Evolutionary conservation across 169 alveolate species (phyloP), one percentile per base, ranked within the genome.

Genomic region (Plasmodium blacklocki): DNA sequence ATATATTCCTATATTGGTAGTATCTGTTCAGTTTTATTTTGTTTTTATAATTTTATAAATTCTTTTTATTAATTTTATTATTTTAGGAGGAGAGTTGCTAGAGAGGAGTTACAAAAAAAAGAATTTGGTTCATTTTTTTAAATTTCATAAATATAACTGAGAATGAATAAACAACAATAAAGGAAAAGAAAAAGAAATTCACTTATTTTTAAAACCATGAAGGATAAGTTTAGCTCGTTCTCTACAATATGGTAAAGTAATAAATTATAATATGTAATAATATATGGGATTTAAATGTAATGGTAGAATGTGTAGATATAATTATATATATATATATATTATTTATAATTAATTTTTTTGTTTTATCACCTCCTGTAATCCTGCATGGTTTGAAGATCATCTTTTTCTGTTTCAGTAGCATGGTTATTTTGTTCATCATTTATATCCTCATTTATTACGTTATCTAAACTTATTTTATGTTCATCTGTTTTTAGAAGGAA

Each of bases 101-200:
- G 89, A 32, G 89, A 78, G 15, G 89, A 78, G 54, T 78, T 78
- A 78, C 89, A 78, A 66, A 78, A 78, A 78, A 78, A 78, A 45
- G 89, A 78, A 58, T 67, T 78, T 63, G 89, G 89, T 47, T 78
- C 89, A 23, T 78, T 78, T 32, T 78, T 78, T 78, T 78, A 78
- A 74, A 74, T 39, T 23, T 14, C 54, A 19, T 39, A 67, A 73
- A 73, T 14, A 54, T 26, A 21, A 1, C 9, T 9, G 49, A 63
- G 54, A 60, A 52, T 26, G 45, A 1, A 62, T 39, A 49, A 59
- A 7, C 6, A 39, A 39, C 14, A 23, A 14, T 11, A 74, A 50
- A 50, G 29, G 26, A 43, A 59, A 45, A 74, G 15, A n/a, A 74
- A 26, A 58, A 60, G 9, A 2, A 66, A 19, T 50, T n/a, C 73